phyloP scores from a whole-genome alignment of 2,329 filamentous ascomycete species.

The Neoascochyta sp. region DNA sequence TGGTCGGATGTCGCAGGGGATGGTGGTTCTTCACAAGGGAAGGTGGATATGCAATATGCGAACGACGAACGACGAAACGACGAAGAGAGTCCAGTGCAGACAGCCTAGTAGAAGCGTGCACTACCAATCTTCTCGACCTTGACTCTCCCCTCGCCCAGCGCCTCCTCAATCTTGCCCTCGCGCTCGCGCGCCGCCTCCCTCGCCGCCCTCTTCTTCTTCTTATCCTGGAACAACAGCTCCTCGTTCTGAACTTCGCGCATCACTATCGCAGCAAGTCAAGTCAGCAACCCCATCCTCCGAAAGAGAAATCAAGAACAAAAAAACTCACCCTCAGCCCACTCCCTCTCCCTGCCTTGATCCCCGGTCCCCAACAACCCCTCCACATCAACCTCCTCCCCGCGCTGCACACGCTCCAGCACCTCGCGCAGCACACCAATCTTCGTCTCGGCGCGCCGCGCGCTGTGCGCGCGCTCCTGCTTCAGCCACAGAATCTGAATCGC shows the following conservation, averaged over 20 bases:
- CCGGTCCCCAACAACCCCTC: slow-evolving; percentile 77
- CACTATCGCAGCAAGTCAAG: slow-evolving; percentile 43
- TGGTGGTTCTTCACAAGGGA: too few relatives aligned
- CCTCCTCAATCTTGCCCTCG: slow-evolving; percentile 3
- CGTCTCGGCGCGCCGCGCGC: slow-evolving; percentile 71
- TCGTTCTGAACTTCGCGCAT: slow-evolving; percentile 64
- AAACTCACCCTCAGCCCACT: slow-evolving; percentile 81
- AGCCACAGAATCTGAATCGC: slow-evolving; percentile 87
- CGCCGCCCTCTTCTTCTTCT: slow-evolving; percentile 31
- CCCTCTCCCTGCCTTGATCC: slow-evolving; percentile 67
- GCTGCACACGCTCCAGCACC: slow-evolving; percentile 52
- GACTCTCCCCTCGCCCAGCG: slow-evolving; percentile 1
- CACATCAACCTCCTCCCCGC: slow-evolving; percentile 58
- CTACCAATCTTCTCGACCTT: slow-evolving; percentile 31
- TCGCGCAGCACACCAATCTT: slow-evolving; percentile 74
- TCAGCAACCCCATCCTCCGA: slow-evolving; percentile 1
- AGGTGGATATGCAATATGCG: too few relatives aligned
- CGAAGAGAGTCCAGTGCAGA: too few relatives aligned
- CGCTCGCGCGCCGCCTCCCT: slow-evolving; percentile 19
- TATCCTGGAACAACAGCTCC: slow-evolving; percentile 51
- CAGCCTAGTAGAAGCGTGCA: slow-evolving; percentile 33
- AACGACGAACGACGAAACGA: too few relatives aligned
- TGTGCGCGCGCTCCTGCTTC: slow-evolving; percentile 69
- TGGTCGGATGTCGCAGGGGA: too few relatives aligned
- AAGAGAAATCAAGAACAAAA: too few relatives aligned